Evolutionary conservation across 768 basidiomycete species (phyloP), one percentile per base, ranked within the genome.

Genomic region (Suillus clintonianus): DNA sequence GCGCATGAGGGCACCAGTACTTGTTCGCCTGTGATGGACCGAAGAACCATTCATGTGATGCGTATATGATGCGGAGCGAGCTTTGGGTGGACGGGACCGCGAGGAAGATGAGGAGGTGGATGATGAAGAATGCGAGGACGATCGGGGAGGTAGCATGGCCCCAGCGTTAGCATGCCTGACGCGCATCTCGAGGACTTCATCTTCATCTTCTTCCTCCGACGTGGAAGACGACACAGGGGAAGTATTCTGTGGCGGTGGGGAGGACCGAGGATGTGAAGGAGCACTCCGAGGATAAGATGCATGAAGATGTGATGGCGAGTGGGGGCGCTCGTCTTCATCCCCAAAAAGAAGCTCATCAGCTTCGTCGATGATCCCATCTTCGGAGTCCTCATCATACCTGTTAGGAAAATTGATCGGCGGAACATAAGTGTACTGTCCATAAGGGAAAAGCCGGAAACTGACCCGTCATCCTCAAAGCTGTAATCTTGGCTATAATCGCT

Each of bases 301-400:
- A 11, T 57, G 56, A 45, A 32, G 4, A 41, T 30, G 62, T 15
- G 59, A 27, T 7, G 64, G 62, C 34, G 66, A 24, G 48, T 60
- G 43, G 59, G 59, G 47, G 1, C 67, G 71, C 39, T 71, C 72
- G 45, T 63, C 66, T 32, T 77, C 67, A 39, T 75, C 75, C 41
- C 67, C 74, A 59, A 77, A 65, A 61, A 71, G 72, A 8, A 71
- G 39, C 14, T 75, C 74, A 53, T 83, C 85, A 6, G 79, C 80
- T 51, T 87, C 85, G 15, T 82, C 84, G 54, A 82, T 79, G 60
- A 82, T 74, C 39, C 70, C 85, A 59, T 84, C 83, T 67, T 90
- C 89, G 39, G 86, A 82, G 69, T 90, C 88, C 70, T 90, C 87
- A 64, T 89, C 89, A 66, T 90, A 90, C 34, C 89, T 90, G 42